Evolutionary conservation across 768 basidiomycete genomes (phyloP), one percentile per base, ranked within the genome.

Genomic region (Tephrocybe sp.): DNA sequence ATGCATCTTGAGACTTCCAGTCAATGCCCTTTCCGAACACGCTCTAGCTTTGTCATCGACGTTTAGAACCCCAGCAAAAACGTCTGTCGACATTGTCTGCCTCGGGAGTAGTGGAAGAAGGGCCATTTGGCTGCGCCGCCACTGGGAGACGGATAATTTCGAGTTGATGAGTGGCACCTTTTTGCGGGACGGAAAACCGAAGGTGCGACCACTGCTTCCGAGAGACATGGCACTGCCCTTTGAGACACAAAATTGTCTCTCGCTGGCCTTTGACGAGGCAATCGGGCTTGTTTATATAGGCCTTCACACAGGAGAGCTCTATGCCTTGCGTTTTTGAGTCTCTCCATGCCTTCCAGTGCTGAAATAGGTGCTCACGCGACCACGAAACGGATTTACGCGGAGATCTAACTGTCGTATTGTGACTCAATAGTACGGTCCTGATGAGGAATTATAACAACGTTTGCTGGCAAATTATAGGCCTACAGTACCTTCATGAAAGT

Each of bases 211-310:
- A 15, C 63, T 84, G 28, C 63, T 82, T 37, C 76, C 78, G 0
- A 61, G 67, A 9, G 68, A 78, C 53, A 66, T 76, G 11, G 72
- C 75, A 1, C 63, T 84, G 31, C 82, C 82, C 0, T 82, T 85
- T 46, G 69, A 73, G 53, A 69, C 75, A 15, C 64, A 70, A 21
- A 67, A 68, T 24, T 76, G 74, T 47, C 70, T 71, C 28, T 71
- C 72, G 0, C 61, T 84, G 24, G 73, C 73, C 3, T 80, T 85
- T 47, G 80, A 86, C 47, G 84, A 86, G 56, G 66, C 72, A 4
- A 73, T 73, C 2, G 81, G 83, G 26, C 68, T 72, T 25, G 65
- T 85, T 26, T 77, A 69, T 57, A 60, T 83, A 12, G 76, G 74
- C 9, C 62, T 84, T 12, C 71, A 74, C 31, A 79, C 76, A 15